Base-by-base conservation (phyloP, 257 asterid genomes). In the Lantana camara region DNA sequence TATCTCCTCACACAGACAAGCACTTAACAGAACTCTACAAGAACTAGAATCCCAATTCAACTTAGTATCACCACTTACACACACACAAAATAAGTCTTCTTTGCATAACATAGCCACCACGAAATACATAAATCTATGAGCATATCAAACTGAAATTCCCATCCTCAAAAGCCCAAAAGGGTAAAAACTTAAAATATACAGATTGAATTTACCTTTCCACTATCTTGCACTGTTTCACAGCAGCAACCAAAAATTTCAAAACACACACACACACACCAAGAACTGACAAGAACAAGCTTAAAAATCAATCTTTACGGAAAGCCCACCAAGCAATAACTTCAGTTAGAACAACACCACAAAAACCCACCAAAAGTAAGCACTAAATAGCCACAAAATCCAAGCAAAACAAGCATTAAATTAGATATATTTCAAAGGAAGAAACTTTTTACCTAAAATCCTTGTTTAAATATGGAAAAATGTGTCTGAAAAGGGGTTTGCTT, bases 381-480 rank as follows among this genome's bases (percentile, higher is more conserved):
- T 11, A 64, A 34, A 50, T 11, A 5, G n/a, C 27, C 40, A 22
- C 22, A 49, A 12, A n/a, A 10, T 40, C 8, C 15, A 30, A 3
- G 5, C 41, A 34, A 50, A 9, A 34, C 15, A 60, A 67, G 49
- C 71, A 30, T 15, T n/a, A n/a, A n/a, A n/a, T n/a, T n/a, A 35
- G 13, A 60, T 10, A 64, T 0, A 7, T 10, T n/a, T 10, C 35
- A 37, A 55, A 3, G 19, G 14, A 22, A 38, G 48, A 27, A 48
- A 2, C 3, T 16, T 32, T 73, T 58, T 57, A 75, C 77, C 77
- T 60, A 22, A 21, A 19, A 55, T 46, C 40, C 35, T 52, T 14
- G 67, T 51, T 23, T 57, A 19, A 64, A 60, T 34, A 14, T 47
- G 23, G 7, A 46, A 17, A 19, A 20, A 0, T 9, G 66, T 48